Percentiles rank a stretch among this genome's conserved stretches.
These are phyloP conservation scores for Luvunga scandens DNA, from an alignment of 345 rosid species.

Conservation along the genomic window DNA sequence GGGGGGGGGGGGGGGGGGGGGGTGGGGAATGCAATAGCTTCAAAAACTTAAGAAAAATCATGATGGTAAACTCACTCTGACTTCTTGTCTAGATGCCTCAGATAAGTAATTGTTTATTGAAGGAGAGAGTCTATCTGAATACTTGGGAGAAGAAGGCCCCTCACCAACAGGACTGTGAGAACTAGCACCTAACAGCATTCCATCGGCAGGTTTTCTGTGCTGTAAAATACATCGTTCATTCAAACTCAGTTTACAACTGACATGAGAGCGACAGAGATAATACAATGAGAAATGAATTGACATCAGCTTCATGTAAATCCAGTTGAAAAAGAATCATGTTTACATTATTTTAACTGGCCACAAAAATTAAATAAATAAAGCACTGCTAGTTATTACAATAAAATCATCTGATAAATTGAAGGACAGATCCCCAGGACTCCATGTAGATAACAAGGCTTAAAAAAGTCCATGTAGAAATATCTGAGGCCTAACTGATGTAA, in stretches of 20 bases:
- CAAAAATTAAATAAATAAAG: no score
- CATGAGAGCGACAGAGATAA: background rate
- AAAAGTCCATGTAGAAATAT: background rate
- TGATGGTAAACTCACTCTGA: slow-evolving; percentile 52
- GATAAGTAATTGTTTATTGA: slow-evolving; percentile 88
- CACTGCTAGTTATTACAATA: background rate
- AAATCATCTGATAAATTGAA: background rate
- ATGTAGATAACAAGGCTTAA: background rate
- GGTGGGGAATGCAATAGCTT: background rate
- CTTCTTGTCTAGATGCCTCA: slow-evolving; percentile 98
- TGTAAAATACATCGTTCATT: slow-evolving; percentile 34
- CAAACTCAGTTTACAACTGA: slow-evolving; percentile 7
- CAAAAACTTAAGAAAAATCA: background rate
- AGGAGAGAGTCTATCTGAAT: slow-evolving; percentile 98
- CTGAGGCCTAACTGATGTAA: background rate
- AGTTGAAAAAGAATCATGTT: background rate
- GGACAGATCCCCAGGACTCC: background rate
- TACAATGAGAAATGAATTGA: slow-evolving; percentile 2
- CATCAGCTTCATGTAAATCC: background rate
- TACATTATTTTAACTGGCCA: background rate
- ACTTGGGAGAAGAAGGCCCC: slow-evolving; percentile 90
- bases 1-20: no score
- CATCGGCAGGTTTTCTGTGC: slow-evolving; percentile 89
- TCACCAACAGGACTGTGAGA: slow-evolving; percentile 85
- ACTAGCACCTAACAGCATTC: slow-evolving; percentile 83